phyloP scores from a whole-genome alignment of 2,329 filamentous ascomycete genomes.

The Leptosphaerulina australis region DNA sequence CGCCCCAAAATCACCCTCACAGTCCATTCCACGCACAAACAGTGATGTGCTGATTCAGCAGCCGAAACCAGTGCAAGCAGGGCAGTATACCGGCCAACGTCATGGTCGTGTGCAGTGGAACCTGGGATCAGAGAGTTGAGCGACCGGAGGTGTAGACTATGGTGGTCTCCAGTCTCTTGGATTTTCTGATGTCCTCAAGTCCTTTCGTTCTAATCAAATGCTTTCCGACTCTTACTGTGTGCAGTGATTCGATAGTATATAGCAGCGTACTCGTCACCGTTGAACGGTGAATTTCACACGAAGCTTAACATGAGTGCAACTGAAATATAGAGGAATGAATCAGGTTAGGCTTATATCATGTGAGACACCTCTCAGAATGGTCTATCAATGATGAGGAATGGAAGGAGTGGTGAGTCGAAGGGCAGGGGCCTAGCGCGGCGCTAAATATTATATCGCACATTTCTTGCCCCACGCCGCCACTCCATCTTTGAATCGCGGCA shows the following conservation, averaged over 20 bases:
- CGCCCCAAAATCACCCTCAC: slow-evolving; percentile 17
- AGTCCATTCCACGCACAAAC: slow-evolving; percentile 27
- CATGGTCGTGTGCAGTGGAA: slow-evolving; percentile 44
- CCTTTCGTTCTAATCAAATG: not conserved
- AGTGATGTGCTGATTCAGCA: slow-evolving; percentile 38
- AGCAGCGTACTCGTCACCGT: no score
- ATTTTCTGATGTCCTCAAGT: not conserved
- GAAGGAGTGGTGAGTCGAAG: not conserved
- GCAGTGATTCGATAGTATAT: no score
- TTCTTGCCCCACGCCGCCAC: slow-evolving; percentile 28
- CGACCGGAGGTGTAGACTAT: no score
- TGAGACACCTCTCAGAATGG: no score
- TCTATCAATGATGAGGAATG: no score
- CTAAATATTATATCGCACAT: slow-evolving; percentile 19
- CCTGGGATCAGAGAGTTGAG: slow-evolving; percentile 41
- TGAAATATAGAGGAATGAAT: no score
- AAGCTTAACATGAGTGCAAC: no score
- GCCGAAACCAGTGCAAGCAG: slow-evolving; percentile 35
- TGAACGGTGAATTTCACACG: no score
- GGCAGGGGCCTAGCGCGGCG: slow-evolving; percentile 13
- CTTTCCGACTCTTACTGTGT: no score
- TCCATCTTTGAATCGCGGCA: slow-evolving; percentile 24
- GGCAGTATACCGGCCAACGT: slow-evolving; percentile 21
- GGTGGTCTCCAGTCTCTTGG: not conserved
- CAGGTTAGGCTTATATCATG: no score